A percentile compares a stretch with the other conserved stretches of the same genome.
Evolutionary conservation across 1,284 basidiomycete species (phyloP).

Genomic region (Xerocomus amazonicus): DNA sequence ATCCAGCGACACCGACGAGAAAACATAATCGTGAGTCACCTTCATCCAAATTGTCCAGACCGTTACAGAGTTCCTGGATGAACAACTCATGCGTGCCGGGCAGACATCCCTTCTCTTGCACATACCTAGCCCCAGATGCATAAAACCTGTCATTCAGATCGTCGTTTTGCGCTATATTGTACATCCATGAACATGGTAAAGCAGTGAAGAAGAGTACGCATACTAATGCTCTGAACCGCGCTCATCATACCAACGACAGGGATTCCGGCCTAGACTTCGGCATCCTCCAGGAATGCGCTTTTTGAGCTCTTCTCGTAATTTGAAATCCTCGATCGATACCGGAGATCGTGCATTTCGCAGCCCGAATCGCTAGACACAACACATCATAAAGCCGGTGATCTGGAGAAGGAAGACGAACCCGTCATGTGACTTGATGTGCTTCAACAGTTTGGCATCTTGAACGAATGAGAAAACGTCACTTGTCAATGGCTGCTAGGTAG

Average conservation of each 20-base stretch:
- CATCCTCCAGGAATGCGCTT: conserved; percentile 16
- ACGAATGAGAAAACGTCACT: conserved; percentile 15
- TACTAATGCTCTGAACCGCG: conserved; percentile 12
- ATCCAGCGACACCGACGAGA: conserved; percentile 22
- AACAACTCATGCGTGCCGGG: conserved; percentile 19
- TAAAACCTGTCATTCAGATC: conserved; percentile 21
- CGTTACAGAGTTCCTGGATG: conserved; percentile 14
- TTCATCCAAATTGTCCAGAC: conserved; percentile 11
- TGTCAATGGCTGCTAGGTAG: conserved; percentile 14
- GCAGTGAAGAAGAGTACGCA: no score
- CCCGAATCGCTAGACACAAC: conserved; percentile 15
- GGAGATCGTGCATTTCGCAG: conserved; percentile 18
- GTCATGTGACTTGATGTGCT: conserved; percentile 3
- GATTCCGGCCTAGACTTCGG: neutral
- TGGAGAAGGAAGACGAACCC: conserved; percentile 11
- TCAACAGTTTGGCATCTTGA: conserved; percentile 8
- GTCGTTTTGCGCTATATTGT: conserved; percentile 17
- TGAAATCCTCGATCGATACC: conserved; percentile 16
- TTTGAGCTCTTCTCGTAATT: conserved; percentile 23
- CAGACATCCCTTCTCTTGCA: conserved; percentile 18
- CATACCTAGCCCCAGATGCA: conserved; percentile 19
- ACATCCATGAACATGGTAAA: neutral
- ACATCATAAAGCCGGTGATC: no score
- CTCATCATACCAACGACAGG: conserved; percentile 11
- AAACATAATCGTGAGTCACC: conserved; percentile 15